Base-by-base conservation (phyloP, 2,329 filamentous ascomycete genomes). In the Emydomyces testavorans region DNA sequence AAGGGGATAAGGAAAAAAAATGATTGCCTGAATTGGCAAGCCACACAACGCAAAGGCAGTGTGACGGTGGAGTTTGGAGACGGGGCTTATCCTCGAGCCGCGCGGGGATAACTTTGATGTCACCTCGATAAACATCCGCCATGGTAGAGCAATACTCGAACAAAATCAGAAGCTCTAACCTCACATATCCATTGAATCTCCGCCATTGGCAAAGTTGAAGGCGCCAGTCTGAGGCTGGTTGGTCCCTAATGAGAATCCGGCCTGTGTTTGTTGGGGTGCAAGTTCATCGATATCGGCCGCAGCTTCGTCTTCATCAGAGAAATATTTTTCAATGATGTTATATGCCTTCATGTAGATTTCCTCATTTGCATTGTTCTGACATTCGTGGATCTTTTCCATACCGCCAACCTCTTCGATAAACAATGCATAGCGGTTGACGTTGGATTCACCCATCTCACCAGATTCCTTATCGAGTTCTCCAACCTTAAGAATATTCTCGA, bases 271-370 rank as follows among this genome's bases (percentile, higher is more conserved):
- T 60, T 79, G 76, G 52, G 85, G 79, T 52, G 78, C 83, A 67
- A 87, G 78, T 60, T 93, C 86, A 53, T 88, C 85, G 57, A 88
- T 88, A 60, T 89, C 88, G 53, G 68, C 74, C 39, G 71, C 79
- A 53, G 77, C 78, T 64, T 94, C 92, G 48, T 96, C 92, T 58
- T 98, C 92, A 62, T 98, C 92, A 0, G 89, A 95, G 74, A 98
- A 98, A 78, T 98, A 98, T 75, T 95, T 95, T 77, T 98, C 92
- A 58, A 98, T 98, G 70, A 98, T 98, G 78, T 94, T 96, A 78
- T 96, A 98, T 0, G 92, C 92, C 80, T 98, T 98, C 90, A 98
- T 96, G 77, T 98, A 98, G 60, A 98, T 98, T 72, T 98, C 92
- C 72, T 98, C 92, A 71, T 98, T 98, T 74, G 90, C 90, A 62